Base-by-base conservation (phyloP, 2,329 filamentous ascomycete species). In the Emmonsiellopsis sp. region DNA sequence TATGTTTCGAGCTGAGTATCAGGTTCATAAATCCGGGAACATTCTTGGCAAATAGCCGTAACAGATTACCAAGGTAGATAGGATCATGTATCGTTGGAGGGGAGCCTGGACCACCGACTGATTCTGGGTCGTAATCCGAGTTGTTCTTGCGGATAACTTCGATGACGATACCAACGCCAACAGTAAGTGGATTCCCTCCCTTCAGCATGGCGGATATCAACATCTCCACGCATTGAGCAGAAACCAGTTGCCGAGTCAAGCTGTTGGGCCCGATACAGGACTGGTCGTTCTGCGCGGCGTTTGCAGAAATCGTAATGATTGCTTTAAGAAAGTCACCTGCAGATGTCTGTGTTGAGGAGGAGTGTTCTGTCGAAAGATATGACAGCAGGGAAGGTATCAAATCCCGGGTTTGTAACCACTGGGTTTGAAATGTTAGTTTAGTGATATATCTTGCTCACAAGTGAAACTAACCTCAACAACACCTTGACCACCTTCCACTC, bases 71-170 rank as follows among this genome's bases (percentile, higher is more conserved):
- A 0, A 98, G 81, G 65, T 97, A 98, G 62, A 98, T 98, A 3
- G 93, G 93, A 64, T 98, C 93, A 50, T 87, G 84, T 59, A 83
- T 86, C 1, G 90, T 92, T 0, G 92, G 92, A 52, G 85, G 77
- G 2, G 87, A 82, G 59, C 87, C 87, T 31, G 87, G 83, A 55
- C 90, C 89, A 48, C 86, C 83, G 57, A 91, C 84, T 62, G 91
- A 87, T 62, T 97, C 93, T 0, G 93, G 86, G 62, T 98, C 93
- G 67, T 98, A 98, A 70, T 98, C 93, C 0, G 93, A 97, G 69
- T 98, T 98, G 72, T 98, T 98, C 75, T 98, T 98, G 56, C 93
- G 83, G 67, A 98, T 98, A 45, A 98, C 93, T 72, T 98, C 93
- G 59, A 98, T 98, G 35, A 98, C 82, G 64, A 97, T 96, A 16